phyloP scores from a whole-genome alignment of 441 rosid genomes.

The Dalechampia spathulata region DNA sequence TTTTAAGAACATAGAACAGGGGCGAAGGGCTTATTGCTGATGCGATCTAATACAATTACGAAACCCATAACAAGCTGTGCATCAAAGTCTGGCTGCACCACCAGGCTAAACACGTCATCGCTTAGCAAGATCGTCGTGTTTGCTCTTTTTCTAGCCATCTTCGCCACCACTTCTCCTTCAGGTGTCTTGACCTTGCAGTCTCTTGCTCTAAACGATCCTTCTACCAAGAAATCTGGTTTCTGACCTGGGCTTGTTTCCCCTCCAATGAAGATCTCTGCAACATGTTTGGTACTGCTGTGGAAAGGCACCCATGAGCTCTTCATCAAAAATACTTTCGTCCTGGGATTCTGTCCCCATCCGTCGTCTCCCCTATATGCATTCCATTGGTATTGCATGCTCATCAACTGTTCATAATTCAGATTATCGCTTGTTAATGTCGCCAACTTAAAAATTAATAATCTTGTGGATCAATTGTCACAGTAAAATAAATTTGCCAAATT shows the following conservation, averaged over 20 bases:
- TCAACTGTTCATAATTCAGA: no score
- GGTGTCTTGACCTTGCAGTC: slow-evolving; percentile 28
- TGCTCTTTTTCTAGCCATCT: slow-evolving; percentile 34
- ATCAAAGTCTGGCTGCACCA: slow-evolving; percentile 39
- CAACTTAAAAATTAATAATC: no score
- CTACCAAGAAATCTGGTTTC: slow-evolving; percentile 29
- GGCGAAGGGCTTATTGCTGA: slow-evolving; percentile 21
- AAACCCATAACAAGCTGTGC: slow-evolving; percentile 36
- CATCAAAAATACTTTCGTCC: slow-evolving; percentile 33
- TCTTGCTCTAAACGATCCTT: slow-evolving; percentile 36
- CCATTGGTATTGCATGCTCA: slow-evolving; percentile 41
- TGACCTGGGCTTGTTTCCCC: not conserved
- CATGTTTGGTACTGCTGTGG: slow-evolving; percentile 12
- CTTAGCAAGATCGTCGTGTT: slow-evolving; percentile 30
- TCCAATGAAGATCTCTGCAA: slow-evolving; percentile 32
- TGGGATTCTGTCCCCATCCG: slow-evolving; percentile 2
- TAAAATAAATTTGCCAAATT: no score
- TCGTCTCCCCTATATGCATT: slow-evolving; percentile 35
- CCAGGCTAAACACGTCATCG: slow-evolving; percentile 44
- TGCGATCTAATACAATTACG: slow-evolving; percentile 41
- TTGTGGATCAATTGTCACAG: no score
- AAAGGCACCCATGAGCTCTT: slow-evolving; percentile 22
- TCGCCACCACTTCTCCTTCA: slow-evolving; percentile 25
- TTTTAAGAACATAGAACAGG: slow-evolving; percentile 34
- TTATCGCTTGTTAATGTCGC: no score